Conservation (phyloP, 768 basidiomycete species). For the Leccinum subtestaceum region DNA sequence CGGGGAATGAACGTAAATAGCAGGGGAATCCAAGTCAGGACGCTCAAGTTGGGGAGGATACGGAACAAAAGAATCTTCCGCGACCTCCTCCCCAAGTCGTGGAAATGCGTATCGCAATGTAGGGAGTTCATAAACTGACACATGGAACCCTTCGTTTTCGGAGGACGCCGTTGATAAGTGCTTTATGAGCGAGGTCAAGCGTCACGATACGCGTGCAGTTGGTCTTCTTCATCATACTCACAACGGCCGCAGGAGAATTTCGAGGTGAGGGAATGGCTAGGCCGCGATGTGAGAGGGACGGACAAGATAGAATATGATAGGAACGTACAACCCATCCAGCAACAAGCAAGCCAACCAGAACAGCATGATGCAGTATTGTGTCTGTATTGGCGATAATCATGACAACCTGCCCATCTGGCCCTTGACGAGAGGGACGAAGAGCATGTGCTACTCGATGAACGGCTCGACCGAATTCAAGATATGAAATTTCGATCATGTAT, state of each 20-base stretch:
- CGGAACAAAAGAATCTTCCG: constrained; percentile 13
- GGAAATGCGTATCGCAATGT: constrained; percentile 36
- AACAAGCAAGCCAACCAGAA: constrained; percentile 34
- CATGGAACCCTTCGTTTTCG: background rate
- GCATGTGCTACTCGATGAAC: constrained; percentile 37
- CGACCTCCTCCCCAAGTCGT: constrained; percentile 35
- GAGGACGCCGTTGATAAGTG: constrained; percentile 14
- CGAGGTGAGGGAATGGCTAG: constrained; percentile 39
- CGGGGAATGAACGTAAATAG: constrained; percentile 46
- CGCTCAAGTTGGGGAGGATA: constrained; percentile 15
- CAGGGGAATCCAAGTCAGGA: constrained; percentile 34
- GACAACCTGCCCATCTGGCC: constrained; percentile 20
- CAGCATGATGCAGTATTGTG: constrained; percentile 33
- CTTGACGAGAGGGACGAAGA: constrained; percentile 34
- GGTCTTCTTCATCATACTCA: constrained; percentile 23
- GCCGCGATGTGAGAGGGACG: constrained; percentile 16
- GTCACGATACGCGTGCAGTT: constrained; percentile 21
- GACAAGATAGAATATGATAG: background rate
- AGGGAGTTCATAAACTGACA: constrained; percentile 20
- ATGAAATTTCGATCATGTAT: constrained; percentile 19
- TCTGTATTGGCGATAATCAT: constrained; percentile 31
- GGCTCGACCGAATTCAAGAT: constrained; percentile 30
- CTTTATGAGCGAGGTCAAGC: constrained; percentile 15
- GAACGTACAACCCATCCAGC: constrained; percentile 36
- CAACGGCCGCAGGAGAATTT: constrained; percentile 42